Evolutionary conservation across 2,329 filamentous ascomycete genomes (phyloP).

Genomic region (Xylariaceae sp.): DNA sequence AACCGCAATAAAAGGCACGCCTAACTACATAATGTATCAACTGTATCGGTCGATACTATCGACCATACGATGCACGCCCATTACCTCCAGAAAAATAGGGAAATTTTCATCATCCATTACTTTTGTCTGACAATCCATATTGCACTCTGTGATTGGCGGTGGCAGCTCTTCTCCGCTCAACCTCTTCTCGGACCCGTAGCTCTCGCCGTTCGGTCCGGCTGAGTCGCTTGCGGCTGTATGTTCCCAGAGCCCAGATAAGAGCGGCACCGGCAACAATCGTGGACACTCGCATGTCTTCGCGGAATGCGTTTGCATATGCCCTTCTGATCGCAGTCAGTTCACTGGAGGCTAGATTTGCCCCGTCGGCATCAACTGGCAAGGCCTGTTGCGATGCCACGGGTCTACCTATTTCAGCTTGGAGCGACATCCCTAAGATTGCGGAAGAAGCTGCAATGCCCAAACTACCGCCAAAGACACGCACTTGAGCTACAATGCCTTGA

Average conservation of each 20-base stretch:
- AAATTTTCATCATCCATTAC: neutral
- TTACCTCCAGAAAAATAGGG: slow-evolving; percentile 5
- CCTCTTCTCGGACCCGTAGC: slow-evolving; percentile 27
- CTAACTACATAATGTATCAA: too few species aligned
- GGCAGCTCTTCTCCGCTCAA: slow-evolving; percentile 22
- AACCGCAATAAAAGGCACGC: too few species aligned
- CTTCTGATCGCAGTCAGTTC: slow-evolving; percentile 35
- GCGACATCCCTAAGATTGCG: slow-evolving; percentile 39
- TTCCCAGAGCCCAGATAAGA: slow-evolving; percentile 39
- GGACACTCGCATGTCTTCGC: slow-evolving; percentile 45
- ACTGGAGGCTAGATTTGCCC: slow-evolving; percentile 23
- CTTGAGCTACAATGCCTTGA: slow-evolving; percentile 50
- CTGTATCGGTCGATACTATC: too few species aligned
- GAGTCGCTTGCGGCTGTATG: slow-evolving; percentile 36
- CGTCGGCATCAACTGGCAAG: slow-evolving; percentile 19
- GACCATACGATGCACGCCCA: too few species aligned
- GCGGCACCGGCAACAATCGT: slow-evolving; percentile 40
- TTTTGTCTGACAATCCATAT: neutral
- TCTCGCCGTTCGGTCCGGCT: slow-evolving; percentile 29
- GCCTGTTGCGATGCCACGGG: slow-evolving; percentile 31
- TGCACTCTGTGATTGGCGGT: neutral
- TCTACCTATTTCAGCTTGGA: slow-evolving; percentile 30
- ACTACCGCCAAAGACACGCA: slow-evolving; percentile 50
- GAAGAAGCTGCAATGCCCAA: slow-evolving; percentile 52
- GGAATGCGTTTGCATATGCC: slow-evolving; percentile 44